Evolutionary conservation across 2,329 filamentous ascomycete genomes (phyloP), one percentile per base, ranked within the genome.

Genomic region (Aspergillus quadrilineatus): DNA sequence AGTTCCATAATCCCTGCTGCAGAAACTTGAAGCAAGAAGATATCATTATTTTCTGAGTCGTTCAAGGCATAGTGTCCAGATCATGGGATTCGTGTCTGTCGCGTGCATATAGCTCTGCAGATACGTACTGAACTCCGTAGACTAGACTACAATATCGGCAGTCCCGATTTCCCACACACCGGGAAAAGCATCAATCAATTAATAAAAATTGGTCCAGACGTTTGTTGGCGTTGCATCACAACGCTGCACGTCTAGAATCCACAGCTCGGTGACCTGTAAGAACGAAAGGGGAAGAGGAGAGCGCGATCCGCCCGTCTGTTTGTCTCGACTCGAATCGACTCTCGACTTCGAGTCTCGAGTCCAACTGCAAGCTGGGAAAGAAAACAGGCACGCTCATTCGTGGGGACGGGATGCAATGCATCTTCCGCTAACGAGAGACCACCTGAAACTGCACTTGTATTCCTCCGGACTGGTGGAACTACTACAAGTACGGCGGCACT

Each of bases 231-330:
- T 5, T 42, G 39, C 39, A 42, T 10, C 39, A 42, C 6, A 22
- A 34, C 8, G 42, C 47, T 56, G 48, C 48, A 47, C 32, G 54
- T 14, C 46, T 48, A 17, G 15, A 56, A 44, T 56, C 48, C 34
- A 47, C 48, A 48, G 36, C 42, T 41, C 17, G 12, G 7, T 47
- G 50, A 53, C 50, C 50, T 47, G 50, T 53, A 39, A 30, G 50
- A 50, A 39, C 46, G 28, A 15, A n/a, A 30, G 28, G n/a, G 44
- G 50, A 32, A 10, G 10, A n/a, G 32, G 50, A 32, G 41, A 39
- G 50, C 50, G 36, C 41, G 50, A 53, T 47, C 42, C 32, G 50
- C 50, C 22, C 22, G 50, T 52, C 14, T 37, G 53, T 51, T 56
- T 51, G 47, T 30, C 34, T 39, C 29, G 46, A 22, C n/a, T 14